These are phyloP conservation scores for Gaultheria prostrata DNA, from an alignment of 148 eudicot genomes.

Conservation along the genomic window DNA sequence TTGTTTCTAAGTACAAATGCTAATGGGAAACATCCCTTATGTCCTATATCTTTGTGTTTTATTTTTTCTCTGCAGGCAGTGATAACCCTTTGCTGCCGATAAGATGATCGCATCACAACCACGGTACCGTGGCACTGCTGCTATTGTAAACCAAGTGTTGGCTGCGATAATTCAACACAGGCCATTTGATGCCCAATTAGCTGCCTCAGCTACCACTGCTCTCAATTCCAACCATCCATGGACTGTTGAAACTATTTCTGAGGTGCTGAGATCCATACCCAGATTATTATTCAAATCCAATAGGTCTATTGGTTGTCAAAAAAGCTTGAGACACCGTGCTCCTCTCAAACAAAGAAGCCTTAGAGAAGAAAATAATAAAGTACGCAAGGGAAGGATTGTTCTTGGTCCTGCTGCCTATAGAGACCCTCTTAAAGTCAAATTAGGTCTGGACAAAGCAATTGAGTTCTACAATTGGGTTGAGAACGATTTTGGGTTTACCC, in stretches of 20 bases:
- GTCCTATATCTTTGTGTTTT: neutral
- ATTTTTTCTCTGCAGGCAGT: neutral
- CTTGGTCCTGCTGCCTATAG: slow-evolving; percentile 76
- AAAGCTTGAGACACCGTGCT: slow-evolving; percentile 53
- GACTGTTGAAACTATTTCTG: slow-evolving; percentile 43
- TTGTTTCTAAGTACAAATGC: too few species aligned
- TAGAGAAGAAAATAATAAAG: slow-evolving; percentile 37
- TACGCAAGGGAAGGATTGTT: slow-evolving; percentile 38
- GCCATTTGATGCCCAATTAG: slow-evolving; percentile 36
- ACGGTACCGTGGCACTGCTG: slow-evolving; percentile 22
- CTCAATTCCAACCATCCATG: slow-evolving; percentile 22
- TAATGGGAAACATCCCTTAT: neutral
- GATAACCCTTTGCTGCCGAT: slow-evolving; percentile 6
- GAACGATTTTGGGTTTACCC: slow-evolving; percentile 47
- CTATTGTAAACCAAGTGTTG: slow-evolving; percentile 43
- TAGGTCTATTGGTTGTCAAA: slow-evolving; percentile 69
- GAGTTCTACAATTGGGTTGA: slow-evolving; percentile 76
- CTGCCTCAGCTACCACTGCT: slow-evolving; percentile 16
- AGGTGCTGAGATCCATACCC: slow-evolving; percentile 61
- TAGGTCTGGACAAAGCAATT: slow-evolving; percentile 51
- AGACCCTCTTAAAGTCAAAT: slow-evolving; percentile 45
- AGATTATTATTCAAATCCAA: slow-evolving; percentile 57
- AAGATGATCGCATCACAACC: slow-evolving; percentile 33
- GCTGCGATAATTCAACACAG: slow-evolving; percentile 47
- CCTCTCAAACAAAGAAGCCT: slow-evolving; percentile 66